A percentile compares a stretch with the other conserved stretches of the same genome.
These are phyloP conservation scores for Pelargonium myrrhifolium DNA, from an alignment of 441 rosid genomes.

Conservation along the genomic window DNA sequence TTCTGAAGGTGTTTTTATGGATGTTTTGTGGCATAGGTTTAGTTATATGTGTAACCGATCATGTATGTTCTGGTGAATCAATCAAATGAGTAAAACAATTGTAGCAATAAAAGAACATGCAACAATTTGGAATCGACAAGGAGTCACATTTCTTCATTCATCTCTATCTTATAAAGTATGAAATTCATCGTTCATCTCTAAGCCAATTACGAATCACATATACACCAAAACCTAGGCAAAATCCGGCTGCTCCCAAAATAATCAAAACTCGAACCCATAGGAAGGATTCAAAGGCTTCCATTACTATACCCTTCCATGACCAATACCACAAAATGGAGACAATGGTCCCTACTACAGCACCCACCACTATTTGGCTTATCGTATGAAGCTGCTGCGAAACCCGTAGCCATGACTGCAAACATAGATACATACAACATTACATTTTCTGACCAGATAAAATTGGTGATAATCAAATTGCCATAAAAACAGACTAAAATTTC, in stretches of 20 bases:
- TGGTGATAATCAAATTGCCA: too few relatives aligned
- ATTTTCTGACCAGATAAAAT: too few relatives aligned
- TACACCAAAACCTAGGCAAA: conserved; percentile 42
- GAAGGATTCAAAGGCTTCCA: conserved; percentile 45
- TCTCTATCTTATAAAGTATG: too few relatives aligned
- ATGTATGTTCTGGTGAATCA: too few relatives aligned
- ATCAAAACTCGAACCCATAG: conserved; percentile 38
- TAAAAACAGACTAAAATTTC: too few relatives aligned
- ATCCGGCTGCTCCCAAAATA: conserved; percentile 35
- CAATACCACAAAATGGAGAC: conserved; percentile 61
- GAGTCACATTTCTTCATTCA: too few relatives aligned
- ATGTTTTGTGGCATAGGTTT: too few relatives aligned
- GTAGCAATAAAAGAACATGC: too few relatives aligned
- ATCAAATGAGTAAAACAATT: too few relatives aligned
- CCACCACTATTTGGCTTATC: conserved; percentile 65
- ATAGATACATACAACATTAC: conserved; percentile 10
- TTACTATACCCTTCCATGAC: conserved; percentile 47
- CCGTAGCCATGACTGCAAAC: conserved; percentile 70
- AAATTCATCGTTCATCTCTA: conserved; percentile 37
- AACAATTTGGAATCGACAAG: too few relatives aligned
- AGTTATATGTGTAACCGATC: too few relatives aligned
- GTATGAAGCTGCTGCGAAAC: conserved; percentile 79
- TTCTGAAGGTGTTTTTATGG: too few relatives aligned
- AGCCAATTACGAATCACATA: conserved; percentile 53
- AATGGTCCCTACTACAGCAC: conserved; percentile 49